A percentile compares a stretch with the other conserved stretches of the same genome.
Evolutionary conservation across 164 flowering plant species (phyloP).

Genomic region (Berberis thunbergii): DNA sequence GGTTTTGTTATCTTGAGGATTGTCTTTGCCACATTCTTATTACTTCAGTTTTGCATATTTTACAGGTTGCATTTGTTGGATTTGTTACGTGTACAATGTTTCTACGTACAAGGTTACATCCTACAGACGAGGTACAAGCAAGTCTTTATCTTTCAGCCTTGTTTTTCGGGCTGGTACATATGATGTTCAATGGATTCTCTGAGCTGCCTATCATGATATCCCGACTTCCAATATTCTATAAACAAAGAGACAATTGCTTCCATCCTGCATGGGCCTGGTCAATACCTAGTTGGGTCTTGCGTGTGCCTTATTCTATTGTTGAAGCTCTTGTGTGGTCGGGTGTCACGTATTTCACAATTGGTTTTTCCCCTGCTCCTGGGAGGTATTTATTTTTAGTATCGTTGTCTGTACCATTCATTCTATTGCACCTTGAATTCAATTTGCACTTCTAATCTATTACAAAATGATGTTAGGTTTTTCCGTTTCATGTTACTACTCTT

Average conservation of each 20-base stretch:
- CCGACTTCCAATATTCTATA: constrained; percentile 81
- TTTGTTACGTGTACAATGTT: constrained; percentile 64
- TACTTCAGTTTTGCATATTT: constrained; percentile 3
- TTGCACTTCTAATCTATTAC: constrained; percentile 6
- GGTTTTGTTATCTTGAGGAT: background rate
- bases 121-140: constrained; percentile 57
- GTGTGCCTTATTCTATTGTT: constrained; percentile 74
- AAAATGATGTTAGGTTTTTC: constrained; percentile 55
- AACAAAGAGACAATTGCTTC: constrained; percentile 77
- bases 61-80: constrained; percentile 85
- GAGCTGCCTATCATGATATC: constrained; percentile 75
- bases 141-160: constrained; percentile 62
- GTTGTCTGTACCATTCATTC: background rate
- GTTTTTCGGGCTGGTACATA: constrained; percentile 71
- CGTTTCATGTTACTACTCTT: constrained; percentile 60
- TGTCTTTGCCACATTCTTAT: background rate
- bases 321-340: constrained; percentile 78
- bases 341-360: constrained; percentile 71
- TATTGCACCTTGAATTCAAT: constrained; percentile 7
- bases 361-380: constrained; percentile 65
- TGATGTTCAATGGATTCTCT: constrained; percentile 91
- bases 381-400: constrained; percentile 38
- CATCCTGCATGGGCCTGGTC: constrained; percentile 94
- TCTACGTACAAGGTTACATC: constrained; percentile 59
- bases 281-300: constrained; percentile 61